Base-by-base conservation (phyloP, 257 asterid genomes). In the Vinca minor region DNA sequence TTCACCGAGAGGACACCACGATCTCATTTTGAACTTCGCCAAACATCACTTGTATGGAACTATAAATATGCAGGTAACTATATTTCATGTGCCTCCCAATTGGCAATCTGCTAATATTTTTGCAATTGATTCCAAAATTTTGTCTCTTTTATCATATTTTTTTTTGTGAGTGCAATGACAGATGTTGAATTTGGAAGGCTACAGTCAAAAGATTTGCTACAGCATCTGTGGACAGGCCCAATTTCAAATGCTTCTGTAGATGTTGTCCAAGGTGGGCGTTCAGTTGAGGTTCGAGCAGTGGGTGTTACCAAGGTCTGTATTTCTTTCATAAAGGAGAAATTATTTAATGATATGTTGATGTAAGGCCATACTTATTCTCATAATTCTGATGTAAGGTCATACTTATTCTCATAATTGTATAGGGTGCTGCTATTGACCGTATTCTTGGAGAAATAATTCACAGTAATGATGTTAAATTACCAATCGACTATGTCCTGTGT, bases 351-450 rank as follows among this genome's bases (percentile, higher is more conserved):
- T 29, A 23, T n/a, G 48, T 23, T 10, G 15, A 29, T 67, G 57
- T 52, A 32, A 35, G 15, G 61, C 41, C 35, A 50, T 39, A 25
- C 31, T n/a, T n/a, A n/a, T n/a, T n/a, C n/a, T n/a, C n/a, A n/a
- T n/a, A n/a, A n/a, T n/a, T n/a, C 44, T 20, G 59, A 32, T 29
- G 18, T n/a, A n/a, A n/a, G n/a, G n/a, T n/a, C n/a, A n/a, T n/a
- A n/a, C n/a, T n/a, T n/a, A n/a, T n/a, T 48, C 48, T 52, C 13
- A 55, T 69, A 35, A 67, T 28, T 49, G n/a, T 78, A 60, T 77
- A 91, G 96, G 98, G 98, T 56, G 98, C 96, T 70, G 98, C 98
- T n/a, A 92, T 92, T 48, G 98, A 92, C 69, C 78, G 98, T 46
- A 92, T 92, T 57, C 71, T 92, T 39, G 96, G 96, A 31, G 98